phyloP scores from a whole-genome alignment of 331 rosid genomes.

The Rhamnella rubrinervis region DNA sequence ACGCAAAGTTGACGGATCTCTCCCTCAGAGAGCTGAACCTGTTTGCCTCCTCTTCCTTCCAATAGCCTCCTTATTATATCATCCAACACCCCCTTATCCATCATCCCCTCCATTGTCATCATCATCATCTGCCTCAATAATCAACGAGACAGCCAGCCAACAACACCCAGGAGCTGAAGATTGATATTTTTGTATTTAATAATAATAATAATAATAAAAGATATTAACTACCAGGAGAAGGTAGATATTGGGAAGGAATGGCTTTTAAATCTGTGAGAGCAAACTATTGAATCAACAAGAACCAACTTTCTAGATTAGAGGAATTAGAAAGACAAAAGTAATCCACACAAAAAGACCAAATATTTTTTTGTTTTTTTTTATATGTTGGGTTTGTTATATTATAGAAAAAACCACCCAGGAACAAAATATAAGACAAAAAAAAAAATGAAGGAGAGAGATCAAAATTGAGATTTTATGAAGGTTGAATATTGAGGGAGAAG shows the following conservation, averaged over 20 bases:
- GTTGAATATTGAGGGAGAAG: not conserved
- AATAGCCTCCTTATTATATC: constrained; percentile 80
- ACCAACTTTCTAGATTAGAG: not conserved
- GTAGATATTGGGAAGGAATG: not conserved
- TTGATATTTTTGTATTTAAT: too few species aligned
- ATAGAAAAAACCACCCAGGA: not conserved
- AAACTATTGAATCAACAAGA: too few species aligned
- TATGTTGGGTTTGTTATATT: not conserved
- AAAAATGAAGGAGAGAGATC: constrained; percentile 7
- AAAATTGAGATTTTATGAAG: not conserved
- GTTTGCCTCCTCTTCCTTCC: constrained; percentile 85
- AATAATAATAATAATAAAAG: not conserved
- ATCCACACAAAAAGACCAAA: not conserved
- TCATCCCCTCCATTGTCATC: constrained; percentile 81
- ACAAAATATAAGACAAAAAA: not conserved
- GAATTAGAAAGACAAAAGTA: too few species aligned
- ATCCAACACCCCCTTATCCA: constrained; percentile 68
- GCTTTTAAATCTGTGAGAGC: not conserved
- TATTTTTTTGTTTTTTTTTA: not conserved
- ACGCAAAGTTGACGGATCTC: constrained; percentile 99
- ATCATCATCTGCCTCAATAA: constrained; percentile 39
- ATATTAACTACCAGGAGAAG: not conserved
- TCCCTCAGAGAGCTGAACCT: constrained; percentile 90
- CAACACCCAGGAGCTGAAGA: too few species aligned
- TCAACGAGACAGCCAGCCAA: not conserved